Evolutionary conservation across 1,284 basidiomycete genomes (phyloP).

Genomic region (Sanguinoderma infundibulare): DNA sequence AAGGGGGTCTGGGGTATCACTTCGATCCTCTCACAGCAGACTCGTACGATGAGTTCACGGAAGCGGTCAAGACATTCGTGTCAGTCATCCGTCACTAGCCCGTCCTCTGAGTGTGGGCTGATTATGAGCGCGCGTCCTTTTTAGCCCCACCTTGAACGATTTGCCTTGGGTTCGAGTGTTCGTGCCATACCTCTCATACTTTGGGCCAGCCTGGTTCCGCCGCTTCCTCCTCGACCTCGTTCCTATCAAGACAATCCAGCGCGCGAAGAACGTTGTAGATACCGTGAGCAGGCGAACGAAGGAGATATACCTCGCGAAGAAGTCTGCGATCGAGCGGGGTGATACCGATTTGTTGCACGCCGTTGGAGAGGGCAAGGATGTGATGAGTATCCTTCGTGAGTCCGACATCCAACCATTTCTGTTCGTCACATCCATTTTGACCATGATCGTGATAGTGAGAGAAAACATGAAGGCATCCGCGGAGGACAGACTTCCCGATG

Average conservation of each 20-base stretch:
- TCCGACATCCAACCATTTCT: conserved; percentile 3
- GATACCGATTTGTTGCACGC: conserved; percentile 26
- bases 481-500: conserved; percentile 35
- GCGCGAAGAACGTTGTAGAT: conserved; percentile 33
- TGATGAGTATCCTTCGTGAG: conserved; percentile 3
- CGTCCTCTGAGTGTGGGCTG: background rate
- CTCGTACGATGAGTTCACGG: conserved; percentile 29
- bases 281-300: conserved; percentile 39
- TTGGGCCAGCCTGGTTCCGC: background rate
- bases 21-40: conserved; percentile 39
- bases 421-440: background rate
- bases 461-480: background rate
- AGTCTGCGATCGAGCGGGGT: conserved; percentile 46
- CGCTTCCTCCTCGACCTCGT: background rate
- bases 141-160: background rate
- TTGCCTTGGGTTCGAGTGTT: background rate
- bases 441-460: background rate
- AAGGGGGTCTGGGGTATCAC: conserved; percentile 41
- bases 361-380: conserved; percentile 35
- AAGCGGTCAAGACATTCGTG: conserved; percentile 15
- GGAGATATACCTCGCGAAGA: conserved; percentile 44
- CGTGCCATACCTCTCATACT: background rate
- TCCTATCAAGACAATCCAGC: background rate
- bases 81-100: background rate
- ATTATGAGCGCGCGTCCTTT: background rate